A percentile compares a stretch with the other conserved stretches of the same genome.
phyloP scores from a whole-genome alignment of 768 basidiomycete genomes.

The Hygrocybe punicea region DNA sequence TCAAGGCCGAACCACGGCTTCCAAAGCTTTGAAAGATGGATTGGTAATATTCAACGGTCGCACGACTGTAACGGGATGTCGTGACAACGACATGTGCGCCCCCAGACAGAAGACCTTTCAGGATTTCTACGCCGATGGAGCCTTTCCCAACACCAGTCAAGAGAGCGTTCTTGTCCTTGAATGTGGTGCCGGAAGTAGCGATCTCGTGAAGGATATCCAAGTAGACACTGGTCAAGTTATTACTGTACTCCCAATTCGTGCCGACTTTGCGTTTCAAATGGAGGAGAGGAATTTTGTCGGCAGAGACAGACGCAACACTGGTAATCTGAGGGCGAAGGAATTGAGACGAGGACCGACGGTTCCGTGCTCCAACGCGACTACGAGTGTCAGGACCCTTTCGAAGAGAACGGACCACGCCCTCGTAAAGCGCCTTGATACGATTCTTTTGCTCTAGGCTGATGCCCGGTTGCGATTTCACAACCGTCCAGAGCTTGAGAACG shows the following conservation, averaged over 20 bases:
- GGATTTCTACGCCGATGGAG: constrained; percentile 95
- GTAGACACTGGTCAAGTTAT: constrained; percentile 93
- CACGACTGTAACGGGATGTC: constrained; percentile 94
- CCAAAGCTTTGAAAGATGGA: constrained; percentile 95
- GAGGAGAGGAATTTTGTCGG: constrained; percentile 89
- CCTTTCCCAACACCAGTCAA: constrained; percentile 97
- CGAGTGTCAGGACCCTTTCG: constrained; percentile 70
- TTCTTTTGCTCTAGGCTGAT: constrained; percentile 97
- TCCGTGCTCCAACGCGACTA: constrained; percentile 54
- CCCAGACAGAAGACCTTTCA: constrained; percentile 94
- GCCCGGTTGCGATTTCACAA: constrained; percentile 95
- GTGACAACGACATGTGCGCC: constrained; percentile 97
- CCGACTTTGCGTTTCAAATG: constrained; percentile 98
- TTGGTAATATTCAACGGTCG: constrained; percentile 97
- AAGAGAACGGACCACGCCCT: constrained; percentile 92
- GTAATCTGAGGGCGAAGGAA: constrained; percentile 93
- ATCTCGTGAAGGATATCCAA: constrained; percentile 97
- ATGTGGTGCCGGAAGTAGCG: constrained; percentile 96
- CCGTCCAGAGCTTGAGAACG: constrained; percentile 93
- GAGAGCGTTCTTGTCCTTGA: constrained; percentile 98
- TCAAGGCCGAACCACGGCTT: constrained; percentile 91
- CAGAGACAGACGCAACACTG: constrained; percentile 63
- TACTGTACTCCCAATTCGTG: constrained; percentile 92
- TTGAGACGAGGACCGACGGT: constrained; percentile 89
- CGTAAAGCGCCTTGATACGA: constrained; percentile 90